Conservation (phyloP, 78 protist species). For the Chrysochromulina tobinii region DNA sequence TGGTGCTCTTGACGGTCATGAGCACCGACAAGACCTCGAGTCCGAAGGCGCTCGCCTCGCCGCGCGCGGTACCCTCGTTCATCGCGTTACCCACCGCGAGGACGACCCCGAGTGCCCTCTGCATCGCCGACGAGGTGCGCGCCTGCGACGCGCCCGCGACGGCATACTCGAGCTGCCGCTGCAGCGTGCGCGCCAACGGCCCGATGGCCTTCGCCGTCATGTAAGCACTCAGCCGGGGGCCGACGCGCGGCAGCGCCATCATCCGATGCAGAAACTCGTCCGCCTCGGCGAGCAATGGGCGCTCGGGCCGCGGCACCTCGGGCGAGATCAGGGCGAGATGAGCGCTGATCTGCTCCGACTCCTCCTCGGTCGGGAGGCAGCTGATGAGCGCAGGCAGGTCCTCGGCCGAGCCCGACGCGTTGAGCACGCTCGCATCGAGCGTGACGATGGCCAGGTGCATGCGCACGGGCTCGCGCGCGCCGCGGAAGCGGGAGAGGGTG, state of each 20-base stretch:
- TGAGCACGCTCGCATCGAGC: not conserved
- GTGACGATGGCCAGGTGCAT: not conserved
- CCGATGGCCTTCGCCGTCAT: not conserved
- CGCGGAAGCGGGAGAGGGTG: not conserved
- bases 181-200: not conserved
- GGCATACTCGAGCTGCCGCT: not conserved
- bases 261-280: not conserved
- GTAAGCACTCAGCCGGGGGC: not conserved
- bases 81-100: conserved; percentile 13
- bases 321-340: not conserved
- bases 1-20: not conserved
- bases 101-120: not conserved
- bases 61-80: not conserved
- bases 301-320: too few relatives aligned
- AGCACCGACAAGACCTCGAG: not conserved
- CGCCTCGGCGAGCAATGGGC: not conserved
- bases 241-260: not conserved
- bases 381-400: not conserved
- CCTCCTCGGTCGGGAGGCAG: conserved; percentile 5
- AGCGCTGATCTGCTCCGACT: not conserved
- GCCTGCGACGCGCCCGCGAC: not conserved
- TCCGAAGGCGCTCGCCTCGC: not conserved
- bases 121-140: not conserved
- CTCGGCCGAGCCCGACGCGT: not conserved
- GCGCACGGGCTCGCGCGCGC: not conserved